These are phyloP conservation scores for Paxillus involutus DNA, from an alignment of 768 basidiomycete species.

Conservation along the genomic window DNA sequence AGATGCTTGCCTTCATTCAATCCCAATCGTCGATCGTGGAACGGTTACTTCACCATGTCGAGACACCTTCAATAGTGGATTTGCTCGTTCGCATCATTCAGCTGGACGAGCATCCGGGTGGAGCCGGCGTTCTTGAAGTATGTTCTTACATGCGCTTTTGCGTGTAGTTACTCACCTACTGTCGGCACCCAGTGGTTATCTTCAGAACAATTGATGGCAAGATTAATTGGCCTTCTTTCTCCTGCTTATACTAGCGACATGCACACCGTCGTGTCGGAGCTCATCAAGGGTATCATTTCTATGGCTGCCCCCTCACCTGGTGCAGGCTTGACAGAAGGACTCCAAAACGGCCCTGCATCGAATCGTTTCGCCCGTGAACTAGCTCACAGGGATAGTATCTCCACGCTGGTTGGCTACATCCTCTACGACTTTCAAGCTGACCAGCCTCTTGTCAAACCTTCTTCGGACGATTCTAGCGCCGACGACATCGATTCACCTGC, in stretches of 20 bases:
- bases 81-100: slow-evolving; percentile 88
- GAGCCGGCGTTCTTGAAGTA: slow-evolving; percentile 85
- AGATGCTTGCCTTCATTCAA: slow-evolving; percentile 95
- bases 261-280: slow-evolving; percentile 85
- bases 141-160: slow-evolving; percentile 40
- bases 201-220: slow-evolving; percentile 76
- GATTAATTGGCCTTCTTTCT: slow-evolving; percentile 79
- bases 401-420: slow-evolving; percentile 73
- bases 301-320: slow-evolving; percentile 88
- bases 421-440: slow-evolving; percentile 55
- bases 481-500: slow-evolving; percentile 10
- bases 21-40: slow-evolving; percentile 79
- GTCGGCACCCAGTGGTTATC: slow-evolving; percentile 77
- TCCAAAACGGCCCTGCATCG: slow-evolving; percentile 70
- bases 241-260: slow-evolving; percentile 72
- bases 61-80: slow-evolving; percentile 89
- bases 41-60: slow-evolving; percentile 80
- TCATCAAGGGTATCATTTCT: slow-evolving; percentile 92
- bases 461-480: slow-evolving; percentile 7
- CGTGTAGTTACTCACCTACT: slow-evolving; percentile 27
- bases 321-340: slow-evolving; percentile 66
- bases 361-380: slow-evolving; percentile 91
- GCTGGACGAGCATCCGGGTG: slow-evolving; percentile 80
- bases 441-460: slow-evolving; percentile 17
- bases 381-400: slow-evolving; percentile 69